A percentile compares a stretch with the other conserved stretches of the same genome.
These are phyloP conservation scores for Candida multigemmis DNA, from an alignment of 805 yeast species.

Conservation along the genomic window DNA sequence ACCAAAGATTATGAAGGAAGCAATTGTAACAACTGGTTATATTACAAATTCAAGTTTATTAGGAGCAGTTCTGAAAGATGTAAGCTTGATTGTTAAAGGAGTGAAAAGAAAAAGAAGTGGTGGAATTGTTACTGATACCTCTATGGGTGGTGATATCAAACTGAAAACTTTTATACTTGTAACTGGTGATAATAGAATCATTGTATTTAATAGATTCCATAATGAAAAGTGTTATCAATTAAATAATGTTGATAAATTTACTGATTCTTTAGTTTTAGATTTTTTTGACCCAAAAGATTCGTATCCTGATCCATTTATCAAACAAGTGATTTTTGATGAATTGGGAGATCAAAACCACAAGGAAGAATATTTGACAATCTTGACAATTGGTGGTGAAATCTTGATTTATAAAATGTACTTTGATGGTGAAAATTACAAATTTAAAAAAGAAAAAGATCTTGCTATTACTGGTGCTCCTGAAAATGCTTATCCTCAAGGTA, in stretches of 20 bases:
- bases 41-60: slow-evolving; percentile 38
- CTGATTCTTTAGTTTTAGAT: slow-evolving; percentile 32
- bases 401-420: slow-evolving; percentile 52
- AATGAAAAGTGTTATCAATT: slow-evolving; percentile 46
- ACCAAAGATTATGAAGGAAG: slow-evolving; percentile 31
- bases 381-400: slow-evolving; percentile 79
- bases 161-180: slow-evolving; percentile 50
- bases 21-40: slow-evolving; percentile 64
- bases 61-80: slow-evolving; percentile 21
- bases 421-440: slow-evolving; percentile 34
- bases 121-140: slow-evolving; percentile 1
- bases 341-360: slow-evolving; percentile 49
- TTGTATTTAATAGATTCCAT: slow-evolving; percentile 51
- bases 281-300: slow-evolving; percentile 42
- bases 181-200: slow-evolving; percentile 68
- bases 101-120: slow-evolving; percentile 18
- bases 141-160: slow-evolving; percentile 12
- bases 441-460: slow-evolving; percentile 35
- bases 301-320: slow-evolving; percentile 66
- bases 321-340: slow-evolving; percentile 53
- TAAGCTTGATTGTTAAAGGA: slow-evolving; percentile 15
- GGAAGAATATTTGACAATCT: slow-evolving; percentile 58
- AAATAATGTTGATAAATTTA: slow-evolving; percentile 38
- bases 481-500: slow-evolving; percentile 64
- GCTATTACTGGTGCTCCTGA: slow-evolving; percentile 71